Evolutionary conservation across 257 asterid species (phyloP).

Genomic region (Przewalskia tangutica): DNA sequence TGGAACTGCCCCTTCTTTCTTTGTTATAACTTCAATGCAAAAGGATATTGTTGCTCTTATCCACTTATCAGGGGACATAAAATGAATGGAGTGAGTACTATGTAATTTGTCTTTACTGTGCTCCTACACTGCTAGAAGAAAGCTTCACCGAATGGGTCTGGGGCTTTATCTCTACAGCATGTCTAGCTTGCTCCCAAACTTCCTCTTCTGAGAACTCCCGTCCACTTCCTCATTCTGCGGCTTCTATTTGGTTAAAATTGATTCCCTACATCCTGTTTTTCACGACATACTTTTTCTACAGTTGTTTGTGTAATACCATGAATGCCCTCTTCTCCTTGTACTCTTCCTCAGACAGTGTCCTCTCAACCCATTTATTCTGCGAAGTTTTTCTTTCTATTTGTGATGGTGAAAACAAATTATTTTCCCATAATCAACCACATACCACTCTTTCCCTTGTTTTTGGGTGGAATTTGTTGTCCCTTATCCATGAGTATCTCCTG

Average conservation of each 20-base stretch:
- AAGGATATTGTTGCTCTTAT: not conserved
- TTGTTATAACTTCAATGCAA: not conserved
- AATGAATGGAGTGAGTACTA: constrained; percentile 1
- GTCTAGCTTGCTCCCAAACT: not conserved
- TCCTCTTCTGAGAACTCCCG: not conserved
- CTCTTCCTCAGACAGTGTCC: not conserved
- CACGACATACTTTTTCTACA: not conserved
- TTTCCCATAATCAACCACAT: not conserved
- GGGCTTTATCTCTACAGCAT: not conserved
- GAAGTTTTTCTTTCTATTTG: not conserved
- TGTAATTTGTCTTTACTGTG: not conserved
- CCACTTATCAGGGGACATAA: not conserved
- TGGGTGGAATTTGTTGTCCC: not conserved
- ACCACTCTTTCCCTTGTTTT: not conserved
- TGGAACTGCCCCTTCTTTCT: not conserved
- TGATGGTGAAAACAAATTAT: not conserved
- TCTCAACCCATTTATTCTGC: not conserved
- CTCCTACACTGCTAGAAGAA: not conserved
- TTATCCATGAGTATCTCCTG: not conserved
- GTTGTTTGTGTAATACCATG: not conserved
- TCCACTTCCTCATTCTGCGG: not conserved
- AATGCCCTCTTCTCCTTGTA: not conserved
- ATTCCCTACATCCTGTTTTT: not conserved
- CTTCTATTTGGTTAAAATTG: not conserved
- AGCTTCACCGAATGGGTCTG: not conserved